Evolutionary conservation across 768 basidiomycete species (phyloP).

Genomic region (Pleurotus giganteus): DNA sequence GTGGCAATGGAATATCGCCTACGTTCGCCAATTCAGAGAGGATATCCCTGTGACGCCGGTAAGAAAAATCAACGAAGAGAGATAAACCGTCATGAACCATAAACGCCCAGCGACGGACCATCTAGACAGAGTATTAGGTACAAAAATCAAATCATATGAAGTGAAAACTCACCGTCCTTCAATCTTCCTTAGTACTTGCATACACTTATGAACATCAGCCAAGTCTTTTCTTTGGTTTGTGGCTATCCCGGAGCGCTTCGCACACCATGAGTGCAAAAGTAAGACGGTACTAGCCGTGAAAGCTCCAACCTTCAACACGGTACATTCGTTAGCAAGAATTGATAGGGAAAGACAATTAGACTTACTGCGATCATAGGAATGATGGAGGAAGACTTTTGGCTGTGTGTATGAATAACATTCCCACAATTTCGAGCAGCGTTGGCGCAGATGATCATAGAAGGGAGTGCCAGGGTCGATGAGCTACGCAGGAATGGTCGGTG

Average conservation of each 20-base stretch:
- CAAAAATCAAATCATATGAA: background rate
- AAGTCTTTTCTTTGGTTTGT: constrained; percentile 53
- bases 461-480: constrained; percentile 47
- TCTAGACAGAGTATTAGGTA: constrained; percentile 18
- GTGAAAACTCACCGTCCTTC: constrained; percentile 33
- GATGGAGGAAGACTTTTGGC: constrained; percentile 34
- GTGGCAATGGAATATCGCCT: constrained; percentile 18
- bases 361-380: constrained; percentile 17
- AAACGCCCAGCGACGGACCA: constrained; percentile 41
- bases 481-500: constrained; percentile 74
- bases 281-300: constrained; percentile 51
- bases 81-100: constrained; percentile 25
- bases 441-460: constrained; percentile 73
- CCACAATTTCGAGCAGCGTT: constrained; percentile 79
- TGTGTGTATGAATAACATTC: constrained; percentile 68
- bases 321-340: background rate
- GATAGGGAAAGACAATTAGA: constrained; percentile 5
- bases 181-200: constrained; percentile 44
- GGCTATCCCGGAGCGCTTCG: constrained; percentile 42
- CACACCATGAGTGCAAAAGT: constrained; percentile 66
- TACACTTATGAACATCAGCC: constrained; percentile 57
- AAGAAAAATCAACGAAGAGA: background rate
- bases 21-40: constrained; percentile 18
- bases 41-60: constrained; percentile 14
- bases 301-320: constrained; percentile 23